Percentiles rank a stretch among this genome's conserved stretches.
Conservation (phyloP, 352 stramenopile genomes). For the Pythium folliculosum region DNA sequence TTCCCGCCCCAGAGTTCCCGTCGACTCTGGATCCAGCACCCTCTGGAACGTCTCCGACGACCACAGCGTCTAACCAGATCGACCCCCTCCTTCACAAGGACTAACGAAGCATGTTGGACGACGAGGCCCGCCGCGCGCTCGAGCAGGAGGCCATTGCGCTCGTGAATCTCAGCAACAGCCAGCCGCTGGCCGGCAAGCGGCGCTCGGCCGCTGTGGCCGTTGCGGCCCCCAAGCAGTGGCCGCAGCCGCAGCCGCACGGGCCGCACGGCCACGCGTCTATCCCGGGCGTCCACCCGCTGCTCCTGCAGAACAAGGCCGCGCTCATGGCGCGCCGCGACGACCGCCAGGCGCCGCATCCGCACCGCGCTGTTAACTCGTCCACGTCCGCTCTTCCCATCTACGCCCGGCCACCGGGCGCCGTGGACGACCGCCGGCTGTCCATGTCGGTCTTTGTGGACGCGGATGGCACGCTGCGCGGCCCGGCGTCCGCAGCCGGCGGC, state of each 20-base stretch:
- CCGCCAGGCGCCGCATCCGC: conserved; percentile 22
- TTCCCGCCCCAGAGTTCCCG: neutral
- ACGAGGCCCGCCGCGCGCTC: conserved; percentile 49
- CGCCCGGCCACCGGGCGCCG: conserved; percentile 1
- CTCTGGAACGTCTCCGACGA: conserved; percentile 8
- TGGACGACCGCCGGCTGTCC: conserved; percentile 25
- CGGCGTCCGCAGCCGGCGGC: conserved; percentile 1
- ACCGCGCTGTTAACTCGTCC: conserved; percentile 4
- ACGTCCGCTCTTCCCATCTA: neutral
- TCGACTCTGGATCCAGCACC: neutral
- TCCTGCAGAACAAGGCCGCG: conserved; percentile 36
- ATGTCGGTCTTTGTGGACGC: conserved; percentile 39
- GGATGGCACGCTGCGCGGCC: conserved; percentile 16
- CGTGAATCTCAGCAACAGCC: conserved; percentile 57
- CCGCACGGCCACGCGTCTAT: too few species aligned
- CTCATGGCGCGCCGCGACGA: conserved; percentile 34
- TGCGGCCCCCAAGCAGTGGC: neutral
- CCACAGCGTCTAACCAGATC: neutral
- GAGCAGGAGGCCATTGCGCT: conserved; percentile 74
- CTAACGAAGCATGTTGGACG: conserved; percentile 45
- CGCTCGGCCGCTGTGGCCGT: neutral
- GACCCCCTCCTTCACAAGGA: neutral
- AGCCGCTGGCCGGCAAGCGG: conserved; percentile 12
- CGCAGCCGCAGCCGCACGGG: neutral
- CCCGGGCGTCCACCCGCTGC: conserved; percentile 25